Evolutionary conservation across 441 rosid genomes (phyloP).

Genomic region (Adansonia gregorii): DNA sequence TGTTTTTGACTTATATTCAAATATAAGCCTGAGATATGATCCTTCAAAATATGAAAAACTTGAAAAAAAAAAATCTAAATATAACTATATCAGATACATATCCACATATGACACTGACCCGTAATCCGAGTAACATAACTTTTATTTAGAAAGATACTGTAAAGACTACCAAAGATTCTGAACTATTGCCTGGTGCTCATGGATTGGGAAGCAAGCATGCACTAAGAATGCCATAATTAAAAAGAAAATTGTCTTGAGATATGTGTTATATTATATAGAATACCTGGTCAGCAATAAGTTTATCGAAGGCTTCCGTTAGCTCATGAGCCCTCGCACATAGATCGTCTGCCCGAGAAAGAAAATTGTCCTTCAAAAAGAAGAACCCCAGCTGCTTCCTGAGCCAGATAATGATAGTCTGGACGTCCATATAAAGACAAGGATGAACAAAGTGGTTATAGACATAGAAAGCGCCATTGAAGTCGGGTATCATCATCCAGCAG

Average conservation of each 20-base stretch:
- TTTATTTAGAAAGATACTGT: too few relatives aligned
- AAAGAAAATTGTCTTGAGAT: too few relatives aligned
- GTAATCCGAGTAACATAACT: too few relatives aligned
- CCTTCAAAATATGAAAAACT: too few relatives aligned
- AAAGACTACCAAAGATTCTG: too few relatives aligned
- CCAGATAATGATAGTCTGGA: conserved; percentile 30
- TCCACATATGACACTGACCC: too few relatives aligned
- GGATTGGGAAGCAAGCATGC: too few relatives aligned
- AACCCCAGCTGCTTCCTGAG: conserved; percentile 31
- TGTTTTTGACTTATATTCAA: background rate
- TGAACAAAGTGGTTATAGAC: conserved; percentile 45
- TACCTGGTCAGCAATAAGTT: conserved; percentile 36
- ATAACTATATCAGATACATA: too few relatives aligned
- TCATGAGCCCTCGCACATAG: conserved; percentile 35
- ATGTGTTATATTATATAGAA: background rate
- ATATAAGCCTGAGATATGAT: too few relatives aligned
- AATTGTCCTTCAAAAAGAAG: conserved; percentile 25
- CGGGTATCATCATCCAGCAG: conserved; percentile 41
- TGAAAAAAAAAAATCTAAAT: too few relatives aligned
- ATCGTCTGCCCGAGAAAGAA: conserved; percentile 31
- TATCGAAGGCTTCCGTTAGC: conserved; percentile 34
- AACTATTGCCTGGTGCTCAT: too few relatives aligned
- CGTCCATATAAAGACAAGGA: conserved; percentile 34
- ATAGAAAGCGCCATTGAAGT: conserved; percentile 47
- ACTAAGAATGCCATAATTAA: too few relatives aligned